Base-by-base conservation (phyloP, 495 filamentous ascomycete genomes). In the Penicillium goetzii region DNA sequence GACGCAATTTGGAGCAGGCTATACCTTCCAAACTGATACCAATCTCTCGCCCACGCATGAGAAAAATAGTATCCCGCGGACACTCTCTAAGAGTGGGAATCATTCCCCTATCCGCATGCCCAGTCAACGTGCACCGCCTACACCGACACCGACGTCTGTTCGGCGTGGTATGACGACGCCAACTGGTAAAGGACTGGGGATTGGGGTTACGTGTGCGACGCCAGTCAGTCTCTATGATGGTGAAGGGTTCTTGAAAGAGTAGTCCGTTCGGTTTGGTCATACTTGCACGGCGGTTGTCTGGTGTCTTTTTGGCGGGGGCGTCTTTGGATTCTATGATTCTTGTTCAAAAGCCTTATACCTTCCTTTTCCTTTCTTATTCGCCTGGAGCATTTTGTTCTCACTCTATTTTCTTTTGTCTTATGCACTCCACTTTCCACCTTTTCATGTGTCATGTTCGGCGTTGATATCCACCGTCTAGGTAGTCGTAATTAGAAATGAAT, bases 161-260 rank as follows among this genome's bases (percentile, higher is more conserved):
- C 64, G 64, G 11, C 68, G 69, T 2, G 73, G 66, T 2, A 62
- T 73, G 50, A 70, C 61, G 25, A 80, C 78, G 0, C 78, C 78
- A 0, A 68, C 54, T n/a, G 65, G 68, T 26, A 75, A 76, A 55
- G 55, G 65, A 2, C 62, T 77, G n/a, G 78, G 78, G 2, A 64
- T 78, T 21, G 75, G 75, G 1, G 66, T 78, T 60, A 71, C 73
- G 17, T 65, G 68, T 41, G 64, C 70, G 14, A 81, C 79, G 2
- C 79, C 80, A 28, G 79, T 66, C 17, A 83, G 81, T 65, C 57
- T 83, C 55, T 84, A 84, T 61, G 81, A 84, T 63, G 72, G 76
- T 12, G 77, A 82, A 56, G 81, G 81, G 11, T 83, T 84, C 62
- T 58, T 83, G 56, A 77, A 74, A 56, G 81, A 83, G 64, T 79